phyloP scores from a whole-genome alignment of 1,284 basidiomycete genomes.

The Pseudozyma pruni region DNA sequence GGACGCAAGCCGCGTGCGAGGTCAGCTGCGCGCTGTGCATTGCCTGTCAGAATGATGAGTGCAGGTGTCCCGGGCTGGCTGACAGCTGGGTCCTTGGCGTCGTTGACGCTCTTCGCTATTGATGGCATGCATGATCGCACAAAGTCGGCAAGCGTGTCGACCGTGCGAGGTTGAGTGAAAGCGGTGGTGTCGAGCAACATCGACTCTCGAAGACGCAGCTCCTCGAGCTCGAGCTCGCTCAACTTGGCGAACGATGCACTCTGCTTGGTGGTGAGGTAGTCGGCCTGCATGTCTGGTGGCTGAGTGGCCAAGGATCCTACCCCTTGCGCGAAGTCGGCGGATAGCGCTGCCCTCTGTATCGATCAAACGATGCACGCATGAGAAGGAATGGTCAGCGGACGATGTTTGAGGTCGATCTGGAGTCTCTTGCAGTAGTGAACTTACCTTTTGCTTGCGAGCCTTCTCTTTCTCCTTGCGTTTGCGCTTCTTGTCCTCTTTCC shows the following conservation, averaged over 20 bases:
- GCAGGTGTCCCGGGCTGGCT: conserved; percentile 38
- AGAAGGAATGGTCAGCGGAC: not conserved
- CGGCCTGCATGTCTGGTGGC: conserved; percentile 58
- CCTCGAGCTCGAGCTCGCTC: conserved; percentile 60
- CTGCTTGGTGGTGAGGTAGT: conserved; percentile 55
- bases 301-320: conserved; percentile 46
- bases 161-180: conserved; percentile 28
- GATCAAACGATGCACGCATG: not conserved
- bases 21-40: conserved; percentile 62
- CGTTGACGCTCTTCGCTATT: conserved; percentile 19
- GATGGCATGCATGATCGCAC: conserved; percentile 43
- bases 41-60: conserved; percentile 57
- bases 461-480: conserved; percentile 57
- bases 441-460: conserved; percentile 54
- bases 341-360: conserved; percentile 44
- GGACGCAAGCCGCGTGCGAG: conserved; percentile 47
- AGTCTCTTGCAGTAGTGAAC: no score
- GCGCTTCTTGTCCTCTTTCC: conserved; percentile 53
- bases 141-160: conserved; percentile 37
- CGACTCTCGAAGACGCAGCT: conserved; percentile 40
- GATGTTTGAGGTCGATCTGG: not conserved
- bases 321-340: conserved; percentile 37
- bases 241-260: conserved; percentile 50
- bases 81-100: conserved; percentile 18
- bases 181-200: conserved; percentile 50